phyloP scores from a whole-genome alignment of 345 rosid genomes.

The Anastatica hierochuntica region DNA sequence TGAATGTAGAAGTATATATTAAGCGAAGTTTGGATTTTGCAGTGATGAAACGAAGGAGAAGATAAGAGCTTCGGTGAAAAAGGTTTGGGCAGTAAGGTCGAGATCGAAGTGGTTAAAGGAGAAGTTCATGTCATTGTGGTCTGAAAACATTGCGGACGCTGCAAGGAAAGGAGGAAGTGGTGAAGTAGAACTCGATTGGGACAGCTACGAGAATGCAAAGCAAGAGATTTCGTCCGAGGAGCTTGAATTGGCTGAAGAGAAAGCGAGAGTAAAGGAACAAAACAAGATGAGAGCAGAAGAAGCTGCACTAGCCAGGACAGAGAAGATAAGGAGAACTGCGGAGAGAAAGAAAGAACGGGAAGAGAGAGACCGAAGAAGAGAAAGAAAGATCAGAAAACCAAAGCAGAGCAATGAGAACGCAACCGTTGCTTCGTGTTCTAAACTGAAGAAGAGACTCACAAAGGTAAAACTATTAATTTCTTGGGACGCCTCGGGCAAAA shows the following conservation, averaged over 20 bases:
- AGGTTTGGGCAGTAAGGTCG: constrained; percentile 51
- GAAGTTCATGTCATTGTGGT: constrained; percentile 41
- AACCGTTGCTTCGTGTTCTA: constrained; percentile 21
- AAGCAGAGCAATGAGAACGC: constrained; percentile 24
- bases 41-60: constrained; percentile 62
- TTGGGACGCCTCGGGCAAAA: no score
- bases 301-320: constrained; percentile 42
- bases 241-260: constrained; percentile 35
- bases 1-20: background rate
- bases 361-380: constrained; percentile 33
- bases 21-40: constrained; percentile 21
- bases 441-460: constrained; percentile 43
- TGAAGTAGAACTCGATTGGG: constrained; percentile 58
- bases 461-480: no score
- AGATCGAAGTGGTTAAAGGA: constrained; percentile 40
- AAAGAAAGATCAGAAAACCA: constrained; percentile 24
- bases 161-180: constrained; percentile 60
- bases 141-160: constrained; percentile 45
- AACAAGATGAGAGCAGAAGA: constrained; percentile 33
- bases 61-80: constrained; percentile 48
- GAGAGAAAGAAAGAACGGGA: constrained; percentile 45
- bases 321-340: constrained; percentile 43
- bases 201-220: constrained; percentile 48
- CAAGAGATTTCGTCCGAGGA: constrained; percentile 40
- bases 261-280: constrained; percentile 37